phyloP scores from a whole-genome alignment of 345 rosid genomes.

The Citrus glauca region DNA sequence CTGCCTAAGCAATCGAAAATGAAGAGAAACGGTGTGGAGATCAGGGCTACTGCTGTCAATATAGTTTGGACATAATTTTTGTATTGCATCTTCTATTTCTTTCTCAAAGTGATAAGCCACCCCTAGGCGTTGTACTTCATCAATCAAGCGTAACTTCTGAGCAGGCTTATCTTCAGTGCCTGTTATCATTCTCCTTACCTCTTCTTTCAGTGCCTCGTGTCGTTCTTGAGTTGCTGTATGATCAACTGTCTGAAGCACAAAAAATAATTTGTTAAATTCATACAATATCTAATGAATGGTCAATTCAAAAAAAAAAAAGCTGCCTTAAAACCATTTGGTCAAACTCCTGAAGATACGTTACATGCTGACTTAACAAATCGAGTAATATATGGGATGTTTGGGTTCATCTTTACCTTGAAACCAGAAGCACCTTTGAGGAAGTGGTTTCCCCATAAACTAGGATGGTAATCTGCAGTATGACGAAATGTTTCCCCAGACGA shows the following conservation, averaged over 20 bases:
- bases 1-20: too few species aligned
- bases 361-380: background rate
- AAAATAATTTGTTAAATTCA: background rate
- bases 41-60: too few species aligned
- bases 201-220: slow-evolving; percentile 11
- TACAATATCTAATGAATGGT: too few species aligned
- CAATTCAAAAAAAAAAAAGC: background rate
- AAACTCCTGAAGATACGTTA: background rate
- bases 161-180: background rate
- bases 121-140: slow-evolving; percentile 29
- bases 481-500: background rate
- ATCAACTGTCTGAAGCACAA: slow-evolving; percentile 2
- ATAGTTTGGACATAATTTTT: background rate
- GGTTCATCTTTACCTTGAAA: background rate
- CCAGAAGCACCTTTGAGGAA: slow-evolving; percentile 6
- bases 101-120: slow-evolving; percentile 22
- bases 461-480: background rate
- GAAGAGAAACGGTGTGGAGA: too few species aligned
- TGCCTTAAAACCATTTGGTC: background rate
- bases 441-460: slow-evolving; percentile 23
- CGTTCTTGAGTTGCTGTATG: background rate
- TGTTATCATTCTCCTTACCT: slow-evolving; percentile 21
- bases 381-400: background rate
- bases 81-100: slow-evolving; percentile 19
- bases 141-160: slow-evolving; percentile 23